Conservation (phyloP, 2,329 filamentous ascomycete genomes). For the Endoconidiophora polonica region DNA sequence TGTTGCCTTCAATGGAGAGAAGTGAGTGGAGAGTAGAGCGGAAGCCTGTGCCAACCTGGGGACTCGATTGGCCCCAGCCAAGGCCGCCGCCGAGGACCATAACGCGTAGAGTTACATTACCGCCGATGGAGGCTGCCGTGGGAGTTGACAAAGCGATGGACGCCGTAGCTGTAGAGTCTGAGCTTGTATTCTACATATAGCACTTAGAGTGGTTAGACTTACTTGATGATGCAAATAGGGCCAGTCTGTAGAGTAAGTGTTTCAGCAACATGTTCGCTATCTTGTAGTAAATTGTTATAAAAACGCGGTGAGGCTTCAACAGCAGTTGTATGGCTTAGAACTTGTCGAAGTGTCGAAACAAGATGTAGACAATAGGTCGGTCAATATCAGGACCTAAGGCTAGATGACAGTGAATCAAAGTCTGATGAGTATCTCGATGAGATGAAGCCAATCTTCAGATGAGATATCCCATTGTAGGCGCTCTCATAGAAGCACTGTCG, state of each 20-base stretch:
- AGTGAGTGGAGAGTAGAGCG: constrained; percentile 21
- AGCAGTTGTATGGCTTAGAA: neutral
- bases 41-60: constrained; percentile 21
- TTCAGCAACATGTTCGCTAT: too few species aligned
- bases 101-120: constrained; percentile 13
- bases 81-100: constrained; percentile 26
- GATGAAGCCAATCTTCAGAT: neutral
- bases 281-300: too few species aligned
- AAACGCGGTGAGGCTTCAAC: neutral
- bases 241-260: too few species aligned
- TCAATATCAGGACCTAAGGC: neutral
- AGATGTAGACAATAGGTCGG: neutral
- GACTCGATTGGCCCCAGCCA: constrained; percentile 21
- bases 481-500: too few species aligned
- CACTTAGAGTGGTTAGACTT: too few species aligned
- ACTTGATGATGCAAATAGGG: too few species aligned
- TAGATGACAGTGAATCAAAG: neutral
- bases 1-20: constrained; percentile 19
- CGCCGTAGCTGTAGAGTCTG: too few species aligned
- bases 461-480: neutral
- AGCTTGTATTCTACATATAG: too few species aligned
- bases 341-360: too few species aligned
- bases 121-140: neutral
- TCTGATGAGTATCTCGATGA: too few species aligned
- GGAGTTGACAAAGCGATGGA: neutral